These are phyloP conservation scores for Kluyveromyces dobzhanskii DNA, from an alignment of 805 yeast species.

Conservation along the genomic window DNA sequence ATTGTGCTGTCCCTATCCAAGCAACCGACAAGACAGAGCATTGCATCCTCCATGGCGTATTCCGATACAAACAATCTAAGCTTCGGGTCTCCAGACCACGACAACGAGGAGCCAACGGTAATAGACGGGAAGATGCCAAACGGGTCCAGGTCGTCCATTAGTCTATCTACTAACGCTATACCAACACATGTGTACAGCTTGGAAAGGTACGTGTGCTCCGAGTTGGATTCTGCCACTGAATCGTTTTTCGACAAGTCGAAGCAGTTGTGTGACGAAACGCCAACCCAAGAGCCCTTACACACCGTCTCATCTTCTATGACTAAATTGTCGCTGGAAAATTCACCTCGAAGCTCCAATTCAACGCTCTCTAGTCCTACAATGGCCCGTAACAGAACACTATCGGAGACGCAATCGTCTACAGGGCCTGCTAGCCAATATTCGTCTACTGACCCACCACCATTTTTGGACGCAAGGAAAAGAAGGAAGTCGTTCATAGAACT, in stretches of 20 bases:
- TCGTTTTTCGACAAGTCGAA: slow-evolving; percentile 4
- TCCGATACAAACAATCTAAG: background rate
- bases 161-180: slow-evolving; percentile 10
- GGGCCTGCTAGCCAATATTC: background rate
- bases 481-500: slow-evolving; percentile 18
- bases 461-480: slow-evolving; percentile 7
- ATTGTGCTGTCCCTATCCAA: slow-evolving; percentile 8
- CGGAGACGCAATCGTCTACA: background rate
- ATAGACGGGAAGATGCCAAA: background rate
- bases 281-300: background rate
- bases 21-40: slow-evolving; percentile 8
- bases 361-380: background rate
- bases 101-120: background rate
- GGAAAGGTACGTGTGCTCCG: slow-evolving; percentile 23
- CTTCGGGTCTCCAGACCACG: background rate
- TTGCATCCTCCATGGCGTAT: slow-evolving; percentile 3
- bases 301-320: slow-evolving; percentile 1
- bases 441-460: background rate
- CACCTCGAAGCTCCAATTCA: background rate
- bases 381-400: background rate
- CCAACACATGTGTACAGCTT: slow-evolving; percentile 24
- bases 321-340: background rate
- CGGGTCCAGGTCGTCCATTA: slow-evolving; percentile 13
- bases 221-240: slow-evolving; percentile 16
- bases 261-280: background rate